Evolutionary conservation across 75 land plant species (phyloP).

Genomic region (Selaginella tamariscina): DNA sequence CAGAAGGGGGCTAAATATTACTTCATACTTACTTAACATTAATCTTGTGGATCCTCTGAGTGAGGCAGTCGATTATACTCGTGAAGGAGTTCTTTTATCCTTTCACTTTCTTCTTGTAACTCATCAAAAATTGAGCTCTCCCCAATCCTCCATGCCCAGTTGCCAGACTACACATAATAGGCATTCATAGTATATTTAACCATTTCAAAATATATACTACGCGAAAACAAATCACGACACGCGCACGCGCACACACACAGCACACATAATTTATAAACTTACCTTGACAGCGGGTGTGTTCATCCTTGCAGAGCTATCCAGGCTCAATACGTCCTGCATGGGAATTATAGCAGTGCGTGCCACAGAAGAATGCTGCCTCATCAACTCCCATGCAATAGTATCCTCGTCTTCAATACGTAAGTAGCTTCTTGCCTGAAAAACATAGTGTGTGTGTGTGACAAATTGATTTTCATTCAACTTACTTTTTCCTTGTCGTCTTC

Average conservation of each 20-base stretch:
- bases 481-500: conserved; percentile 51
- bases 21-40: too few relatives aligned
- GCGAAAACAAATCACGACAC: too few relatives aligned
- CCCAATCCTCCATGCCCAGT: conserved; percentile 74
- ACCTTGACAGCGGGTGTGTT: conserved; percentile 64
- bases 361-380: conserved; percentile 53
- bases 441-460: too few relatives aligned
- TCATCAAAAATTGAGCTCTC: too few relatives aligned
- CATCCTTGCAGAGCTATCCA: conserved; percentile 85
- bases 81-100: not conserved
- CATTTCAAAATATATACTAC: not conserved
- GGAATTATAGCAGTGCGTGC: conserved; percentile 68
- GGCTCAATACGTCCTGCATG: conserved; percentile 77
- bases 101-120: conserved; percentile 43
- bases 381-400: conserved; percentile 62
- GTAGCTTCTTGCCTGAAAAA: conserved; percentile 1
- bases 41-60: not conserved
- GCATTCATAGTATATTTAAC: not conserved
- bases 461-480: too few relatives aligned
- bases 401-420: conserved; percentile 32
- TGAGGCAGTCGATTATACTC: not conserved
- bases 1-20: too few relatives aligned
- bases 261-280: not conserved
- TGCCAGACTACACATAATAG: conserved; percentile 35
- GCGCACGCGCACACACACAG: too few relatives aligned